Base-by-base conservation (phyloP, 202 grass and related monocot species). In the Elaeis oleifera region DNA sequence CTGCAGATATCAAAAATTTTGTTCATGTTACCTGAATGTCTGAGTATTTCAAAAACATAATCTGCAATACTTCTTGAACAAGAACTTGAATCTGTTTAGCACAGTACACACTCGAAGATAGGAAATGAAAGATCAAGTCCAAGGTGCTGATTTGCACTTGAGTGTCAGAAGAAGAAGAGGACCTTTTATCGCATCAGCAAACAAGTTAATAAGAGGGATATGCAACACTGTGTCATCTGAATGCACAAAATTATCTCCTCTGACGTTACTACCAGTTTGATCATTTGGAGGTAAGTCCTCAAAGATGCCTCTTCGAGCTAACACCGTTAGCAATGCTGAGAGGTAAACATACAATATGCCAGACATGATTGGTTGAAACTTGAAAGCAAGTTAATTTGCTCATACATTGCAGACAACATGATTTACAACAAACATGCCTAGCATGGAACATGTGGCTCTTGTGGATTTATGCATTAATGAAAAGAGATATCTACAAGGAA, bases 141-240 rank as follows among this genome's bases (percentile, higher is more conserved):
- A 96, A 87, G 65, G 84, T 70, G 55, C 76, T 79, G 23, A 54
- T 78, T 83, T 90, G 87, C 32, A 96, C 81, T 85, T 96, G 78
- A 49, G 65, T 24, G 74, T 85, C 82, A 71, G 79, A 85, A 83
- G 87, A 96, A 96, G 74, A 76, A 96, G 72, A 62, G 91, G 82
- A 61, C 87, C 91, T 87, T 96, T 96, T 50, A 89, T 74, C 67
- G 91, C 87, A 61, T 96, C 91, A 81, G 91, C 81, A 73, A 96
- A 88, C 59, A 90, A 69, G 73, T 79, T 68, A 65, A 82, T 4
- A 65, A 89, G 72, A 81, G 71, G 62, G 67, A 71, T 66, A 74
- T 60, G 63, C 53, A 73, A 26, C 54, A 68, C 19, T 50, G 58
- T 74, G 65, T 79, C 73, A 76, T 81, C 80, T 25, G 54, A 50